phyloP scores from a whole-genome alignment of 495 filamentous ascomycete species.

The Talaromyces nanjingensis region DNA sequence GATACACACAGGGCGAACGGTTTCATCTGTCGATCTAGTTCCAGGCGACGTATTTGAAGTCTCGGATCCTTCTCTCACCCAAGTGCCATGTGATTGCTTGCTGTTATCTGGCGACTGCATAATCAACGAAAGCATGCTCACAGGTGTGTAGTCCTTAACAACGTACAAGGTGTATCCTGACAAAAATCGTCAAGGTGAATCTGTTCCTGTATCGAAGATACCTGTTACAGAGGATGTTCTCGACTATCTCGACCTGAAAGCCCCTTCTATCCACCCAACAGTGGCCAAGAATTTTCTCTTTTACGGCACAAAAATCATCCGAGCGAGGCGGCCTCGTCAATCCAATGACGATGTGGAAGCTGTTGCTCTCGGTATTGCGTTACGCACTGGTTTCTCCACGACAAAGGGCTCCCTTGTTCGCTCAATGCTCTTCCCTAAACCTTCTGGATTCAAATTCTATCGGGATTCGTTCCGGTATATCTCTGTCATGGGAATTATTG shows the following conservation, averaged over 20 bases:
- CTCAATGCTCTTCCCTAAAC: slow-evolving; percentile 98
- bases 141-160: slow-evolving; percentile 42
- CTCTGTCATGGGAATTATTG: slow-evolving; percentile 91
- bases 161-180: background rate
- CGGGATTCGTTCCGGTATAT: slow-evolving; percentile 97
- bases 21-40: slow-evolving; percentile 80
- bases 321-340: slow-evolving; percentile 81
- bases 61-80: slow-evolving; percentile 88
- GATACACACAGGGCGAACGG: slow-evolving; percentile 60
- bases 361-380: slow-evolving; percentile 83
- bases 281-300: slow-evolving; percentile 86
- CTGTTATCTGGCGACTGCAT: slow-evolving; percentile 93
- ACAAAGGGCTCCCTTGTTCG: slow-evolving; percentile 94
- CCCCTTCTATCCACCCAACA: slow-evolving; percentile 70
- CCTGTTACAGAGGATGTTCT: slow-evolving; percentile 82
- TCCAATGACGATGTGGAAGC: slow-evolving; percentile 72
- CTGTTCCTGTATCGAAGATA: slow-evolving; percentile 89
- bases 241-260: slow-evolving; percentile 60
- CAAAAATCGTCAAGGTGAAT: slow-evolving; percentile 57
- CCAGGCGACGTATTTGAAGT: slow-evolving; percentile 97
- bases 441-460: slow-evolving; percentile 97
- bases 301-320: slow-evolving; percentile 90
- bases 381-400: slow-evolving; percentile 92
- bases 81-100: slow-evolving; percentile 90
- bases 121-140: slow-evolving; percentile 99